Evolutionary conservation across 768 basidiomycete species (phyloP).

Genomic region (Calocera cornea): DNA sequence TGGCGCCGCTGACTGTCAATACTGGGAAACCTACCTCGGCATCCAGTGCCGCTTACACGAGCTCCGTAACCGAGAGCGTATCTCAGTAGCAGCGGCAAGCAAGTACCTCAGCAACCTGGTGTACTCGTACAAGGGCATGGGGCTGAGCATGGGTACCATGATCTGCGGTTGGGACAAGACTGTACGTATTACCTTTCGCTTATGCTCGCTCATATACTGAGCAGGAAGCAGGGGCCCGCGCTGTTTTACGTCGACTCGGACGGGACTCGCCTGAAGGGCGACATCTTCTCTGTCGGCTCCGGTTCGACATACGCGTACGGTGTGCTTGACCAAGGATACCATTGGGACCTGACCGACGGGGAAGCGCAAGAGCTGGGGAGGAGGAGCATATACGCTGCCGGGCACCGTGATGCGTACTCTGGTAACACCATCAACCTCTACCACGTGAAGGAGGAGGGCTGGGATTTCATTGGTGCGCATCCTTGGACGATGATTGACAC

Average conservation of each 20-base stretch:
- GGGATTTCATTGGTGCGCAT: slow-evolving; percentile 77
- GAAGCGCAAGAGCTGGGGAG: slow-evolving; percentile 91
- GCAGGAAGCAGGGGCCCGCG: slow-evolving; percentile 56
- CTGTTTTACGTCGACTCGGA: slow-evolving; percentile 98
- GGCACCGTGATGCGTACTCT: slow-evolving; percentile 91
- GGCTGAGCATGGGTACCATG: slow-evolving; percentile 99
- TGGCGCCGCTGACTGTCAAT: slow-evolving; percentile 93
- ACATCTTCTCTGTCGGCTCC: slow-evolving; percentile 97
- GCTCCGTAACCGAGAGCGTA: slow-evolving; percentile 88
- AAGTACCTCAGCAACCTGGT: slow-evolving; percentile 96
- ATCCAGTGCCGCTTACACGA: slow-evolving; percentile 96
- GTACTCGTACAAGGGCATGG: slow-evolving; percentile 98
- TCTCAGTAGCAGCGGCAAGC: slow-evolving; percentile 97
- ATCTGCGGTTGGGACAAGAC: slow-evolving; percentile 99
- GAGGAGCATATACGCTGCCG: slow-evolving; percentile 90
- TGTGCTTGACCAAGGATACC: slow-evolving; percentile 90
- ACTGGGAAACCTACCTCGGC: slow-evolving; percentile 98
- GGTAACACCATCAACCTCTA: slow-evolving; percentile 94
- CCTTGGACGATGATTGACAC: neutral
- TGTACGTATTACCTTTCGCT: slow-evolving; percentile 31
- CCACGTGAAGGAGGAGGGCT: slow-evolving; percentile 87
- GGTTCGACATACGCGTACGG: slow-evolving; percentile 99
- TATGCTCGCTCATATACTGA: neutral
- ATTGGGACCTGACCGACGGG: slow-evolving; percentile 81
- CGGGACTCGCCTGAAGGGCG: slow-evolving; percentile 86